These are phyloP conservation scores for Glycine latifolia DNA, from an alignment of 306 rosid species.

Conservation along the genomic window DNA sequence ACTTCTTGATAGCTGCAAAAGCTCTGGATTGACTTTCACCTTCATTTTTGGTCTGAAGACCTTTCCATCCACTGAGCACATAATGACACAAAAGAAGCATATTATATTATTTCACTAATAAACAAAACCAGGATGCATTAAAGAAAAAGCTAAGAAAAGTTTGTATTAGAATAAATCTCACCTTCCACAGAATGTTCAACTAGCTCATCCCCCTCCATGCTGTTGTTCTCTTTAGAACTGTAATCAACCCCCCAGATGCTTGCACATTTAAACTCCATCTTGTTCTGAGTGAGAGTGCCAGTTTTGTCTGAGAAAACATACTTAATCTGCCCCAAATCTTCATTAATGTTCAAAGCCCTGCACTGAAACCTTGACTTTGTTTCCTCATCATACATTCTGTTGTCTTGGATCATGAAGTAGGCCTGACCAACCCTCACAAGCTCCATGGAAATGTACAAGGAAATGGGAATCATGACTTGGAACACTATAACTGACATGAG, in stretches of 20 bases:
- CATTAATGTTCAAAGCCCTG: constrained; percentile 91
- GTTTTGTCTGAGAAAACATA: constrained; percentile 96
- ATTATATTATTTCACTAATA: constrained; percentile 1
- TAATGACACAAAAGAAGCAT: constrained; percentile 22
- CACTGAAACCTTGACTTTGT: constrained; percentile 88
- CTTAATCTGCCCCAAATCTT: constrained; percentile 93
- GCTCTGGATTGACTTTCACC: constrained; percentile 72
- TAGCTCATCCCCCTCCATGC: constrained; percentile 46
- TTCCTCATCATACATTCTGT: constrained; percentile 75
- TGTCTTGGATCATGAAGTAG: constrained; percentile 83
- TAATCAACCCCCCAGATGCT: constrained; percentile 93
- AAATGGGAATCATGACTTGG: constrained; percentile 98
- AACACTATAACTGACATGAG: constrained; percentile 96
- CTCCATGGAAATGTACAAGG: constrained; percentile 96
- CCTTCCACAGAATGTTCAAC: constrained; percentile 67
- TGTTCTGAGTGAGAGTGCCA: constrained; percentile 96
- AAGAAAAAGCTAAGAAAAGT: neutral
- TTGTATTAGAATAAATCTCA: constrained; percentile 35
- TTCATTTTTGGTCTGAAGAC: constrained; percentile 78
- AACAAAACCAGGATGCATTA: constrained; percentile 15
- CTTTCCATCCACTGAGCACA: constrained; percentile 74
- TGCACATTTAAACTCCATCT: constrained; percentile 94
- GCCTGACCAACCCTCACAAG: constrained; percentile 97
- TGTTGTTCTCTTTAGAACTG: constrained; percentile 47
- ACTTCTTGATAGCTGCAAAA: constrained; percentile 62